Conservation (phyloP, 2,329 filamentous ascomycete species). For the Nothomitra cinnamomea region DNA sequence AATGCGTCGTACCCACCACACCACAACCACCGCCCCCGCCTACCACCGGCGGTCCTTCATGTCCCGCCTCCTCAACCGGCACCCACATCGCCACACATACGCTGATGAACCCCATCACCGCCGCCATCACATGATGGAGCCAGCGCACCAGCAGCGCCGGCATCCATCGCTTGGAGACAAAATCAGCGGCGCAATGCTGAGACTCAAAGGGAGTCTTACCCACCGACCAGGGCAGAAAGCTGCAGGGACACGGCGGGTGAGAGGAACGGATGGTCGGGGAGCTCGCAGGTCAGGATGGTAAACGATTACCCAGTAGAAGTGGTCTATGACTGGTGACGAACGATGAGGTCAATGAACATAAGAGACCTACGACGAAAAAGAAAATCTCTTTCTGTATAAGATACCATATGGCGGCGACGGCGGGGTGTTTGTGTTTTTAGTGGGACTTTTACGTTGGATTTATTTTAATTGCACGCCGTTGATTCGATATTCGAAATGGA, state of each 20-base stretch:
- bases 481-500: no score
- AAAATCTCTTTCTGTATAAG: no score
- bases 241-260: conserved; percentile 56
- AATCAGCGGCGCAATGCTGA: conserved; percentile 58
- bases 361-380: no score
- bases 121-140: conserved; percentile 9
- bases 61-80: conserved; percentile 32
- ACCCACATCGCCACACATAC: conserved; percentile 20
- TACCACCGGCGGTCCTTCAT: conserved; percentile 34
- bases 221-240: conserved; percentile 55
- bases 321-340: no score
- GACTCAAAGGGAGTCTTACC: conserved; percentile 53
- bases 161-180: conserved; percentile 53
- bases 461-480: no score
- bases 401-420: no score
- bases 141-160: conserved; percentile 20
- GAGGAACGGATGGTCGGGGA: conserved; percentile 54
- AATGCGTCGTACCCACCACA: background rate
- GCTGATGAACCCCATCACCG: conserved; percentile 24
- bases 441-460: no score
- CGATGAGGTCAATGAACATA: no score
- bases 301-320: background rate
- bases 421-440: no score
- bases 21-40: conserved; percentile 20
- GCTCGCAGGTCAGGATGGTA: conserved; percentile 10